A percentile compares a stretch with the other conserved stretches of the same genome.
These are phyloP conservation scores for Candida dubliniensis DNA, from an alignment of 1,139 yeast genomes.

Conservation along the genomic window DNA sequence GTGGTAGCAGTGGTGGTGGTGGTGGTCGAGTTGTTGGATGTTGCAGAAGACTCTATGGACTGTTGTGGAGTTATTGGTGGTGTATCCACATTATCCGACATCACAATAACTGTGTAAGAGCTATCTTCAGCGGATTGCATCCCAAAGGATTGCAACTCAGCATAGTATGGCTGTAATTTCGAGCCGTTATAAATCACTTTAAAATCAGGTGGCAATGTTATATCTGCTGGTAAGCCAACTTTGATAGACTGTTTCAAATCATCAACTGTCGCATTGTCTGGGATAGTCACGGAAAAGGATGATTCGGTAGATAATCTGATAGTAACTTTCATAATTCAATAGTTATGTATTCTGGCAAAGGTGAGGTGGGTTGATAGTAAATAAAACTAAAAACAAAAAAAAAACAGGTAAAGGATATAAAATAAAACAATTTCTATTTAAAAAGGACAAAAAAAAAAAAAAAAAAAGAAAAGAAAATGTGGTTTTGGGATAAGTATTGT, in stretches of 20 bases:
- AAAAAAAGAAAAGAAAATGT: too few relatives aligned
- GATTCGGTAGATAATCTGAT: conserved; percentile 45
- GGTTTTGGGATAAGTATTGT: too few relatives aligned
- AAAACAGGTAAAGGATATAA: too few relatives aligned
- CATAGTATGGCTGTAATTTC: conserved; percentile 38
- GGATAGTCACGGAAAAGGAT: conserved; percentile 44
- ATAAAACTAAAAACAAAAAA: background rate
- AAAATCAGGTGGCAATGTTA: conserved; percentile 40
- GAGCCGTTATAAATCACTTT: conserved; percentile 56
- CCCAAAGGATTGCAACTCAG: conserved; percentile 24
- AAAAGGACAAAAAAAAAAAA: too few relatives aligned
- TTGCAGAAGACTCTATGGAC: conserved; percentile 11
- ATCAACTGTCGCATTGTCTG: conserved; percentile 50
- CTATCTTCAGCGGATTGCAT: conserved; percentile 20
- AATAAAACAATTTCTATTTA: too few relatives aligned
- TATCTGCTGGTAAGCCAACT: conserved; percentile 38
- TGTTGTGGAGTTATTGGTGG: conserved; percentile 20
- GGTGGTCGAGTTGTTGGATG: conserved; percentile 17
- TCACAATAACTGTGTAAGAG: conserved; percentile 43
- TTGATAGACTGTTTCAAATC: conserved; percentile 47
- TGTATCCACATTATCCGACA: conserved; percentile 36
- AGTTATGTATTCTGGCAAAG: too few relatives aligned
- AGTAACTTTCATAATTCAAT: conserved; percentile 35
- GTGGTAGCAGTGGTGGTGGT: conserved; percentile 15
- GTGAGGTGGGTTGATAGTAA: background rate